Percentiles rank a stretch among this genome's conserved stretches.
Conservation (phyloP, 1,284 basidiomycete genomes). For the Apiotrichum sp. region DNA sequence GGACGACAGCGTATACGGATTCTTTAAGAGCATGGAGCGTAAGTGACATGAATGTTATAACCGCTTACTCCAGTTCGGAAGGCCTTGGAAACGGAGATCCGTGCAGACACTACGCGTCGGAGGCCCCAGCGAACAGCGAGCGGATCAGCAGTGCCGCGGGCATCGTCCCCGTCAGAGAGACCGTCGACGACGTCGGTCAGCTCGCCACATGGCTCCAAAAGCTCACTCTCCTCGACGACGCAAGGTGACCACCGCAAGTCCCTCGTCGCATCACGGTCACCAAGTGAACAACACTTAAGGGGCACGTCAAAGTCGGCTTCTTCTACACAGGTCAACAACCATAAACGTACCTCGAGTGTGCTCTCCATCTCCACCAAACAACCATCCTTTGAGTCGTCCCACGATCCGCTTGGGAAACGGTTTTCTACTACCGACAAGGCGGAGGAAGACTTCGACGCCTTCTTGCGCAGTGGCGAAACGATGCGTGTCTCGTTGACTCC, state of each 20-base stretch:
- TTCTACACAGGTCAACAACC: slow-evolving; percentile 6
- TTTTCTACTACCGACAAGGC: slow-evolving; percentile 19
- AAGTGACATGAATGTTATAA: slow-evolving; percentile 7
- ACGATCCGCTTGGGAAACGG: background rate
- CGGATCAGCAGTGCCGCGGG: slow-evolving; percentile 1
- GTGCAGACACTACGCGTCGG: background rate
- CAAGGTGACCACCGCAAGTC: background rate
- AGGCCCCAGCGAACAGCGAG: background rate
- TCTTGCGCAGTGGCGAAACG: slow-evolving; percentile 77
- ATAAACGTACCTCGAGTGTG: slow-evolving; percentile 26
- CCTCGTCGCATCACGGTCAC: background rate
- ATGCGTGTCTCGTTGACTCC: slow-evolving; percentile 95
- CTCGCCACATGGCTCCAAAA: slow-evolving; percentile 18
- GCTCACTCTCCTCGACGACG: slow-evolving; percentile 10
- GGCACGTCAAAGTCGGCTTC: background rate
- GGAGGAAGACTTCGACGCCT: slow-evolving; percentile 73
- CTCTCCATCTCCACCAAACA: slow-evolving; percentile 25
- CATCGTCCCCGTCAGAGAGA: slow-evolving; percentile 8
- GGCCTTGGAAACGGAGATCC: background rate
- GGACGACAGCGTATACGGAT: slow-evolving; percentile 71
- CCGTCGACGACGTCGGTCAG: slow-evolving; percentile 10
- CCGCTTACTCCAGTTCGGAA: background rate
- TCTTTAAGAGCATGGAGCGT: slow-evolving; percentile 85
- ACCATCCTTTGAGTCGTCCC: slow-evolving; percentile 9
- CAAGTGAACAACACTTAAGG: slow-evolving; percentile 11